These are phyloP conservation scores for Uronychia setigera DNA, from an alignment of 73 alveolate genomes.

Conservation along the genomic window DNA sequence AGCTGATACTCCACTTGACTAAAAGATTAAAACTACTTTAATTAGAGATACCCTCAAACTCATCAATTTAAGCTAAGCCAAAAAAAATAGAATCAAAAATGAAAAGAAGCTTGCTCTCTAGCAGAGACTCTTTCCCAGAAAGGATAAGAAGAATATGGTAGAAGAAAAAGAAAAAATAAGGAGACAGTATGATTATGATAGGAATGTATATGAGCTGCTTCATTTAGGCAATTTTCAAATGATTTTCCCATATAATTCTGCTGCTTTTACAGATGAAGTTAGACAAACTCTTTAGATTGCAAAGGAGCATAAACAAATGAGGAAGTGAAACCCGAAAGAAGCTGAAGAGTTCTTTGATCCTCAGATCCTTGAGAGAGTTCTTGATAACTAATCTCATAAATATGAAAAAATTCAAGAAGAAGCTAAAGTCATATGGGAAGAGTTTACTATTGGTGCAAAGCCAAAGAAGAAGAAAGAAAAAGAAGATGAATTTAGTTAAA, in stretches of 20 bases:
- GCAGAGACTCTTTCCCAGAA: neutral
- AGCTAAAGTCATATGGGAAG: neutral
- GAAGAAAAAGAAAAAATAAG: neutral
- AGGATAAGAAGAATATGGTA: neutral
- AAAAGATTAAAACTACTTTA: constrained; percentile 48
- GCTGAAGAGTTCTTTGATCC: neutral
- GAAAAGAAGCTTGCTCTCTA: neutral
- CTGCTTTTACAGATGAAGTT: neutral
- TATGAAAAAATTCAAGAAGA: neutral
- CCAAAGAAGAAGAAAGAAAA: neutral
- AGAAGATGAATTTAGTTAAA: neutral
- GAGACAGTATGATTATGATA: neutral
- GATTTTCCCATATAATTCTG: neutral
- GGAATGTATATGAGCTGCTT: neutral
- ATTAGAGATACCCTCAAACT: constrained; percentile 61
- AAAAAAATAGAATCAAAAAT: constrained; percentile 8
- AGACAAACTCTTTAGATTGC: neutral
- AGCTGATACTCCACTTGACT: constrained; percentile 69
- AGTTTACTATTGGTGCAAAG: neutral
- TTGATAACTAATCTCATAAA: neutral
- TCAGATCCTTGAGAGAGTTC: neutral
- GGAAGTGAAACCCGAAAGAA: neutral
- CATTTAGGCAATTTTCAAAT: neutral
- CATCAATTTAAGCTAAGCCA: constrained; percentile 35
- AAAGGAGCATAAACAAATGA: neutral